Evolutionary conservation across 371 early-diverging fungal species (phyloP), one percentile per base, ranked within the genome.

Genomic region (Mucor plumbeus): DNA sequence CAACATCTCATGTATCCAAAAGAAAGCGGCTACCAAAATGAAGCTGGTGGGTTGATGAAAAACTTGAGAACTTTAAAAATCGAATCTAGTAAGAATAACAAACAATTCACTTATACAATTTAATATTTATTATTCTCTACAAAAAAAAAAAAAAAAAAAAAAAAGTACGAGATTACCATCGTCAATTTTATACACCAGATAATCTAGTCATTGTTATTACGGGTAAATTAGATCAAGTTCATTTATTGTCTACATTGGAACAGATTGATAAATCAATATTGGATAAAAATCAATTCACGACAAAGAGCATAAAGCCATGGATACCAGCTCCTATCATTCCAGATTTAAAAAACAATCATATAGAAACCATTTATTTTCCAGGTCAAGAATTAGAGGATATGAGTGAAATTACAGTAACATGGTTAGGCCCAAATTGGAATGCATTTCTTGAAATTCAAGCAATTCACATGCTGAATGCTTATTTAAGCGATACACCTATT

Each of bases 401-500:
- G 76, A 81, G 83, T 14, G 82, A 81, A 50, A 72, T 85, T 4
- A 65, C 67, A 13, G 79, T 85, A 36, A 68, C 77, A 44, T 85
- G 86, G 86, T 69, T 81, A 11, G 86, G 86, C 33, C 82, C 85
- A 5, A 59, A 70, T 14, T 68, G 86, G 70, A 75, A 78, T 38
- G 83, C 75, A 15, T 74, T 79, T 31, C 44, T 81, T 17, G 62
- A 70, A 7, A 70, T 71, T 59, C 76, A 77, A 67, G 75, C 76
- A 33, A 64, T 81, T 56, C 74, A 73, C n/a, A 71, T 79, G 33
- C 38, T 80, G 14, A 73, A 78, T 56, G 70, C 69, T 0, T 86
- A 87, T 64, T 65, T 87, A 14, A 75, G 83, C 7, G 86, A 87
- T 68, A 85, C 86, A 14, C 79, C 87, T 44, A 76, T 84, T n/a